Conservation (phyloP, 1,139 yeast species). For the Yamadazyma blattariae region DNA sequence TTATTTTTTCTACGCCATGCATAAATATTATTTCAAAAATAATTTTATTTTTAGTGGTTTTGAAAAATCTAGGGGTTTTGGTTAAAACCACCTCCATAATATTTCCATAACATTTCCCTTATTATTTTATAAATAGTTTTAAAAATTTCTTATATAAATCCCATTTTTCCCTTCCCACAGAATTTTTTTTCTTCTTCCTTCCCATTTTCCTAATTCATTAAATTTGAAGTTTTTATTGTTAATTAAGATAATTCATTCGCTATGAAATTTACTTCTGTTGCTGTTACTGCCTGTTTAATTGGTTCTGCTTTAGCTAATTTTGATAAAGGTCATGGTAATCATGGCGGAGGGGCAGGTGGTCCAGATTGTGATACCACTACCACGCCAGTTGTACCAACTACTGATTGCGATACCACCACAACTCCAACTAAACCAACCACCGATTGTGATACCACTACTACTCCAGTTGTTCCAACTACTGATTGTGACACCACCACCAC, state of each 20-base stretch:
- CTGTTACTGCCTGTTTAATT: slow-evolving; percentile 9
- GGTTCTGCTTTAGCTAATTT: slow-evolving; percentile 10
- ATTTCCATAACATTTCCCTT: too few relatives aligned
- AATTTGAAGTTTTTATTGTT: too few relatives aligned
- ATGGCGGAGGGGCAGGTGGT: slow-evolving; percentile 5
- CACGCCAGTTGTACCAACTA: too few relatives aligned
- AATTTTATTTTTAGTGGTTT: too few relatives aligned
- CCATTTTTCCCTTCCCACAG: not conserved
- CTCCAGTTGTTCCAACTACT: too few relatives aligned
- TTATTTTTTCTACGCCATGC: too few relatives aligned
- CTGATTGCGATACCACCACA: slow-evolving; percentile 7
- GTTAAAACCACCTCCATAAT: too few relatives aligned
- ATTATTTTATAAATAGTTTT: too few relatives aligned
- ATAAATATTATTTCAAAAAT: too few relatives aligned
- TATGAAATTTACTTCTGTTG: slow-evolving; percentile 10
- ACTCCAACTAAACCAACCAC: slow-evolving; percentile 1
- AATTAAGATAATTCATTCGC: slow-evolving; percentile 1
- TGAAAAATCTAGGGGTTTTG: too few relatives aligned
- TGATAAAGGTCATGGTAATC: not conserved
- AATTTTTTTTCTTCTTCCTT: not conserved
- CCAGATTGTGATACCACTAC: slow-evolving; percentile 1
- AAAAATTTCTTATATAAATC: too few relatives aligned
- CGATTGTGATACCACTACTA: slow-evolving; percentile 17
- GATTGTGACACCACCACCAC: slow-evolving; percentile 8
- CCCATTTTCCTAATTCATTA: not conserved